Conservation (phyloP, 1,284 basidiomycete species). For the Pseudomicrostroma phylloplanum region DNA sequence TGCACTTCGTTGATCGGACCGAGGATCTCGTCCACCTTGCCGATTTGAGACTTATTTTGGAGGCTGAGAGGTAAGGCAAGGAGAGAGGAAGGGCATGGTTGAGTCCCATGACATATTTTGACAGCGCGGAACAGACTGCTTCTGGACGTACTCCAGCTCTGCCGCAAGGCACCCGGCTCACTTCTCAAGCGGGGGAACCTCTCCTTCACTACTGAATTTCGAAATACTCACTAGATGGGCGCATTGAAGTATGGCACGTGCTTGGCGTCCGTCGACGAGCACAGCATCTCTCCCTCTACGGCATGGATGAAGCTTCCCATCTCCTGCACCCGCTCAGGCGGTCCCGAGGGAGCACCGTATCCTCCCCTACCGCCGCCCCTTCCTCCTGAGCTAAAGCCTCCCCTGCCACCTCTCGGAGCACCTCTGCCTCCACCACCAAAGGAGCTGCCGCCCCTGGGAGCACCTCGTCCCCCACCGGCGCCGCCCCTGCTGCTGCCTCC, state of each 20-base stretch:
- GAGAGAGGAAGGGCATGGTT: neutral
- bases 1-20: constrained; percentile 98
- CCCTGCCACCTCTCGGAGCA: constrained; percentile 24
- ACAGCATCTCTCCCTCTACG: constrained; percentile 98
- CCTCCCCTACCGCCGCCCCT: constrained; percentile 33
- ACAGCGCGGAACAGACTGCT: neutral
- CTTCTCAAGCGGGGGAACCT: too few relatives aligned
- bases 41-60: constrained; percentile 91
- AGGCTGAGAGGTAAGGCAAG: constrained; percentile 53
- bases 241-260: constrained; percentile 94
- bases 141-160: too few relatives aligned
- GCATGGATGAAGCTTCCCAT: constrained; percentile 58
- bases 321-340: constrained; percentile 46
- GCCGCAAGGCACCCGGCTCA: too few relatives aligned
- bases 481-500: constrained; percentile 17
- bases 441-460: constrained; percentile 6
- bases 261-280: constrained; percentile 65
- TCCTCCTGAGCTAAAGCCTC: constrained; percentile 16
- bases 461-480: constrained; percentile 9
- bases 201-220: too few relatives aligned
- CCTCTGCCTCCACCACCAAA: constrained; percentile 27
- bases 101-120: neutral
- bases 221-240: constrained; percentile 67
- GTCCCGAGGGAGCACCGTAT: constrained; percentile 40
- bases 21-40: constrained; percentile 92